phyloP scores from a whole-genome alignment of 169 alveolate species.

The Prorocentrum cordatum region DNA sequence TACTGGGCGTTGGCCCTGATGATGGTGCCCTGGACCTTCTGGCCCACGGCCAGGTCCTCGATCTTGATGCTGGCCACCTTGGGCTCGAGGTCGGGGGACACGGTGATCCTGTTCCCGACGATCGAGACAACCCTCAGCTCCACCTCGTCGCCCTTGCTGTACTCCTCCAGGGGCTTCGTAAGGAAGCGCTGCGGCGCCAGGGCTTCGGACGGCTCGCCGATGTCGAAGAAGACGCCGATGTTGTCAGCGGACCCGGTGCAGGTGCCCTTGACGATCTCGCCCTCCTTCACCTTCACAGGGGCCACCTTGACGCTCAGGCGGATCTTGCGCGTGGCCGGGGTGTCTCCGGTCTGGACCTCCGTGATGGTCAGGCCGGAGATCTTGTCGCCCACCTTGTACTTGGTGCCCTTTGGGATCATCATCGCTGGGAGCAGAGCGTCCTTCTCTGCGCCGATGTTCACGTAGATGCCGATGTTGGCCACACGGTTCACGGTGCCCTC shows the following conservation, averaged over 20 bases:
- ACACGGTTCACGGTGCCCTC: conserved; percentile 6
- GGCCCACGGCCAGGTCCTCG: conserved; percentile 9
- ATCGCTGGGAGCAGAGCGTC: conserved; percentile 18
- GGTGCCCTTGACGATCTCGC: too few relatives aligned
- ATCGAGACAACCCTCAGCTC: too few relatives aligned
- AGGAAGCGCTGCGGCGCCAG: conserved; percentile 17
- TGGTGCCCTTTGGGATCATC: conserved; percentile 10
- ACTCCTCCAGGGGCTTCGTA: not conserved
- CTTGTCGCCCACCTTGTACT: conserved; percentile 11
- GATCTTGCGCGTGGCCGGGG: conserved; percentile 2
- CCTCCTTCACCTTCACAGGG: too few relatives aligned
- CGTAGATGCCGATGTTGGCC: conserved; percentile 29
- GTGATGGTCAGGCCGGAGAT: conserved; percentile 6
- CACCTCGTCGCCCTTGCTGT: not conserved
- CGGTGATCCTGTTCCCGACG: too few relatives aligned
- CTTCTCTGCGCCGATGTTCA: conserved; percentile 44
- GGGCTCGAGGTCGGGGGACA: too few relatives aligned
- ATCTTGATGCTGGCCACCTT: conserved; percentile 12
- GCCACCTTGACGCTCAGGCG: too few relatives aligned
- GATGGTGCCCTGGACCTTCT: conserved; percentile 14
- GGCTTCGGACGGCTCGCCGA: not conserved
- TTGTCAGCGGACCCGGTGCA: not conserved
- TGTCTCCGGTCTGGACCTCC: not conserved
- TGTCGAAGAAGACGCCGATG: conserved; percentile 40
- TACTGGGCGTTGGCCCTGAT: conserved; percentile 17